Evolutionary conservation across 2,329 filamentous ascomycete species (phyloP), one percentile per base, ranked within the genome.

Genomic region (Fusarium sp.): DNA sequence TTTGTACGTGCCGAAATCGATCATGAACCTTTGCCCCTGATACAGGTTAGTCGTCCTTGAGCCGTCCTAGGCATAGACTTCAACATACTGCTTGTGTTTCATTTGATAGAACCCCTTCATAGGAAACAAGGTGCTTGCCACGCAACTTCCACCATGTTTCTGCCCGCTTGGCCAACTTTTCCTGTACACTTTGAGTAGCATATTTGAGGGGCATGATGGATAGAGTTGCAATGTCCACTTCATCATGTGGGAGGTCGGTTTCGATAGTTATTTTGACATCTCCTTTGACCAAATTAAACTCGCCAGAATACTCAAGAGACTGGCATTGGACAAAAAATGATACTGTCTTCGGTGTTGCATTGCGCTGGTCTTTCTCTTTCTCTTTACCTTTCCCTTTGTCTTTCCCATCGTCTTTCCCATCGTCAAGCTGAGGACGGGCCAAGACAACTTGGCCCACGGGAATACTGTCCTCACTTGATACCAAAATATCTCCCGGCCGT

Each of bases 1-100:
- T 0, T 58, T 54, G 9, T 67, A 65, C 0, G 62, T 66, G 0
- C 49, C 4, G 4, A 62, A 58, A 9, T 67, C 64, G 1, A 67
- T 10, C 64, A 67, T 67, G 16, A 67, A 61, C 3, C 64, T 18
- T 58, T 67, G 64, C 3, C 64, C 55, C 56, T 65, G 0, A 3
- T 4, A 18, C 9, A 14, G 0, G 4, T 6, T 16, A 11, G 46
- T 5, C 11, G 1, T 8, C 2, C 5, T 13, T 31, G 27, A 29
- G 6, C 7, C 3, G 1, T 50, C 6, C 14, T n/a, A 11, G 14
- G 3, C 13, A 14, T 13, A 50, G 2, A 31, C 9, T 9, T 14
- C 2, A 0, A 31, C 25, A 1, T 2, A 20, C 20, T 13, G 23
- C 62, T n/a, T 23, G 59, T 27, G 23, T 18, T 29, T 7, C 54